Conservation (phyloP, 2,329 filamentous ascomycete species). For the Waltergamsia citrina region DNA sequence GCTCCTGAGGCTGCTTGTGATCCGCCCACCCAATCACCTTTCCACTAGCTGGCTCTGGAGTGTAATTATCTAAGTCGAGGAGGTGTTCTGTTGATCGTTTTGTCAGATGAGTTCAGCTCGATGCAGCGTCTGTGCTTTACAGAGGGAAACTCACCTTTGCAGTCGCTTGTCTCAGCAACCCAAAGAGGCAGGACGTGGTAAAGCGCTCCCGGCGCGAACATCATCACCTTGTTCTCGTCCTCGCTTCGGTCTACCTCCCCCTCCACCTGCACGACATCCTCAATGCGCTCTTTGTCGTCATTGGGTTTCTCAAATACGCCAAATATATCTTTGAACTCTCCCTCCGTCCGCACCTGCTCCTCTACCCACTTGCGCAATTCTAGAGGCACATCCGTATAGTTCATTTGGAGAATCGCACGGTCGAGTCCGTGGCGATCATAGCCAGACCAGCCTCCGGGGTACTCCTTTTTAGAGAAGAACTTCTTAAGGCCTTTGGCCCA, state of each 20-base stretch:
- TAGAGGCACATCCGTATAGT: slow-evolving; percentile 30
- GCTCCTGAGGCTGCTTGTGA: slow-evolving; percentile 17
- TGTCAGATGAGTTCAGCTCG: too few species aligned
- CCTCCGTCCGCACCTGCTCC: slow-evolving; percentile 23
- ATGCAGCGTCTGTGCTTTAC: too few species aligned
- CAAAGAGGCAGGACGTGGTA: slow-evolving; percentile 40
- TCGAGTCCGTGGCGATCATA: slow-evolving; percentile 41
- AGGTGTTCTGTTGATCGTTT: slow-evolving; percentile 11
- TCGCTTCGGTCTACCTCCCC: slow-evolving; percentile 15
- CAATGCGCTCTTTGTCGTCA: slow-evolving; percentile 28
- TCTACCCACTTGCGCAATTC: slow-evolving; percentile 38
- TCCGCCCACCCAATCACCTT: slow-evolving; percentile 18
- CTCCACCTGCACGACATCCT: slow-evolving; percentile 21
- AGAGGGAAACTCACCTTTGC: slow-evolving; percentile 27
- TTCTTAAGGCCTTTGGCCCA: slow-evolving; percentile 29
- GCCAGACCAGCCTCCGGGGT: slow-evolving; percentile 43
- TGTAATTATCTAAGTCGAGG: slow-evolving; percentile 17
- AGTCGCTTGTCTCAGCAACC: slow-evolving; percentile 31
- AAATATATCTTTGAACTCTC: slow-evolving; percentile 26
- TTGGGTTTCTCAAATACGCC: slow-evolving; percentile 29
- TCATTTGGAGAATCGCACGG: slow-evolving; percentile 36
- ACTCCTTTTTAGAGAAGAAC: slow-evolving; percentile 27
- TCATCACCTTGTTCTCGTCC: slow-evolving; percentile 27
- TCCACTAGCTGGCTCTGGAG: slow-evolving; percentile 12
- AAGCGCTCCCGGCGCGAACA: slow-evolving; percentile 42